phyloP scores from a whole-genome alignment of 805 yeast genomes.

The Kazachstania psychrophila region DNA sequence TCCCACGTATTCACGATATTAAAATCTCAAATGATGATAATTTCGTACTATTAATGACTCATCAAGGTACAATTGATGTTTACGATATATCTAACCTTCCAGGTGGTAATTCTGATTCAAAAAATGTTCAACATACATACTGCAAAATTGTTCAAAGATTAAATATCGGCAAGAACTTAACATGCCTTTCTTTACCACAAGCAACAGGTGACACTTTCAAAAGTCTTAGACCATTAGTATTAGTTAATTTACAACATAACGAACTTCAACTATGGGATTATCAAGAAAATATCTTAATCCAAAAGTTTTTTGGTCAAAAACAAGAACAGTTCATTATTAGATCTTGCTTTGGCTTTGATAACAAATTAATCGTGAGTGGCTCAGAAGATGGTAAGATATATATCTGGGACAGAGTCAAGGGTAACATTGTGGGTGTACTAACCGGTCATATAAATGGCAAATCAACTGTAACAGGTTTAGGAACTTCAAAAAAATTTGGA shows the following conservation, averaged over 20 bases:
- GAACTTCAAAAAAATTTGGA: slow-evolving; percentile 14
- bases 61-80: slow-evolving; percentile 51
- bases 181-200: slow-evolving; percentile 51
- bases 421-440: slow-evolving; percentile 44
- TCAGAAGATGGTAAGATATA: slow-evolving; percentile 73
- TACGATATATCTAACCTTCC: slow-evolving; percentile 38
- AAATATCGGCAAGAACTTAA: slow-evolving; percentile 47
- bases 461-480: slow-evolving; percentile 9
- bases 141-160: slow-evolving; percentile 36
- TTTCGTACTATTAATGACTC: slow-evolving; percentile 53
- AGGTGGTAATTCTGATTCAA: slow-evolving; percentile 9
- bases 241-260: slow-evolving; percentile 62
- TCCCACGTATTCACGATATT: slow-evolving; percentile 54
- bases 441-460: slow-evolving; percentile 22
- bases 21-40: slow-evolving; percentile 58
- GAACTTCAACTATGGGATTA: slow-evolving; percentile 80
- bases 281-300: slow-evolving; percentile 43
- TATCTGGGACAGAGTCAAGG: slow-evolving; percentile 68
- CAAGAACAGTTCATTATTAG: slow-evolving; percentile 65
- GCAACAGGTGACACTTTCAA: background rate
- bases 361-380: slow-evolving; percentile 67
- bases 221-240: slow-evolving; percentile 28
- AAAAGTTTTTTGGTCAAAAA: slow-evolving; percentile 61
- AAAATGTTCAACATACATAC: slow-evolving; percentile 12
- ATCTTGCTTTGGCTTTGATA: slow-evolving; percentile 66